Evolutionary conservation across 2,329 filamentous ascomycete genomes (phyloP), one percentile per base, ranked within the genome.

Genomic region (Cladorrhinum sp.): DNA sequence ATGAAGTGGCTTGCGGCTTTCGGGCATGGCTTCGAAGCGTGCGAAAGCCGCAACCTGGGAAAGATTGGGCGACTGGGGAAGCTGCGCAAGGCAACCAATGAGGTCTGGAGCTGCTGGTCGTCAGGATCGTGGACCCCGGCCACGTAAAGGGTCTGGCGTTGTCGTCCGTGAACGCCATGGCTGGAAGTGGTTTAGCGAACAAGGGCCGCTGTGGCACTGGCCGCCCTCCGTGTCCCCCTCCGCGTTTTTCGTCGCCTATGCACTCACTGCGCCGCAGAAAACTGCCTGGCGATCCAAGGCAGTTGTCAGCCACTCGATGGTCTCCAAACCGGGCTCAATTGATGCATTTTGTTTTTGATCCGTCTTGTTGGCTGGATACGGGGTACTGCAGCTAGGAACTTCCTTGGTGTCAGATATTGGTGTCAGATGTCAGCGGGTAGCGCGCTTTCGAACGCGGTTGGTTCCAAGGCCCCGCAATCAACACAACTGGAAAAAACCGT

Each of bases 21-120:
- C 21, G 49, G 20, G 49, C 49, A 51, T 51, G 33, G 33, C 33
- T 28, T 7, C 20, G 16, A 51, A 51, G 49, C 9, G 49, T 51
- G 12, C 36, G 52, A 28, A 21, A 54, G 42, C 49, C 46, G 49
- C 23, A 51, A 5, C 24, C 49, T 18, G 24, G 49, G 21, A 26
- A 26, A 26, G 8, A 21, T 55, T 20, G 30, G 53, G n/a, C 2
- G 24, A 20, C 12, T 26, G 28, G 42, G 51, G 48, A 4, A 46
- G 36, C 42, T 46, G 57, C 14, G 21, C 58, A 55, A 64, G 62
- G 62, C 62, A 56, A 49, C 62, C 62, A 64, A 64, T 64, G 42
- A 51, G 12, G 49, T 6, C 16, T 9, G 33, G n/a, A 24, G 30
- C 53, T 33, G 16, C 49, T 54, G 49, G 62, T 33, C 28, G 50